Evolutionary conservation across 257 asterid genomes (phyloP).

Genomic region (Fraxinus americana): DNA sequence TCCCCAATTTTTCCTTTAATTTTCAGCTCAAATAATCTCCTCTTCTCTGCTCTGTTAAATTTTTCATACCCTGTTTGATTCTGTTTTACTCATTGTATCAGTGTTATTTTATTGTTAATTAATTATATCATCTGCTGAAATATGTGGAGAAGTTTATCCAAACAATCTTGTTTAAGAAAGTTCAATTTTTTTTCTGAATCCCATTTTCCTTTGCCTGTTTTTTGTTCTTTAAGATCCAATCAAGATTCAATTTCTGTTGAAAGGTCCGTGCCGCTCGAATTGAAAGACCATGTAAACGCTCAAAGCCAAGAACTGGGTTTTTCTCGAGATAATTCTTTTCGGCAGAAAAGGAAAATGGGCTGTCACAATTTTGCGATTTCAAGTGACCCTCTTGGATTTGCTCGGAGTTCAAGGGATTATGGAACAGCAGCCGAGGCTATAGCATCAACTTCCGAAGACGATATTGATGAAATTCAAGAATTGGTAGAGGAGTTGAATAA

Average conservation of each 20-base stretch:
- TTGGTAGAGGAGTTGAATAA: conserved; percentile 50
- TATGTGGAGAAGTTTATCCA: conserved; percentile 86
- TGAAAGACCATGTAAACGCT: conserved; percentile 15
- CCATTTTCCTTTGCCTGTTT: conserved; percentile 27
- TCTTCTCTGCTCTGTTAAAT: background rate
- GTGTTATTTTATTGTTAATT: conserved; percentile 12
- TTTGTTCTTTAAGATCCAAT: conserved; percentile 23
- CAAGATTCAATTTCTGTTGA: conserved; percentile 31
- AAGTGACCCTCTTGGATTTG: conserved; percentile 32
- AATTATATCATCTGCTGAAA: conserved; percentile 30
- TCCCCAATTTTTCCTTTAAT: background rate
- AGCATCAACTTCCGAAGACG: conserved; percentile 87
- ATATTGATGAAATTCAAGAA: conserved; percentile 64
- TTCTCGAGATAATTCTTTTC: conserved; percentile 28
- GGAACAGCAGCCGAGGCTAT: conserved; percentile 77
- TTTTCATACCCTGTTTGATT: background rate
- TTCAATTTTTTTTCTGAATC: conserved; percentile 41
- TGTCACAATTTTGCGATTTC: conserved; percentile 15
- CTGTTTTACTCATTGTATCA: background rate
- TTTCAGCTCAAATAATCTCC: conserved; percentile 10
- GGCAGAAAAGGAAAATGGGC: conserved; percentile 27
- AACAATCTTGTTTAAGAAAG: conserved; percentile 49
- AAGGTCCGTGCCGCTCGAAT: conserved; percentile 7
- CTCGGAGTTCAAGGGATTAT: conserved; percentile 51
- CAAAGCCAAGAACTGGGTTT: conserved; percentile 29